These are phyloP conservation scores for Erysimum pusillum DNA, from an alignment of 441 rosid species.

Conservation along the genomic window DNA sequence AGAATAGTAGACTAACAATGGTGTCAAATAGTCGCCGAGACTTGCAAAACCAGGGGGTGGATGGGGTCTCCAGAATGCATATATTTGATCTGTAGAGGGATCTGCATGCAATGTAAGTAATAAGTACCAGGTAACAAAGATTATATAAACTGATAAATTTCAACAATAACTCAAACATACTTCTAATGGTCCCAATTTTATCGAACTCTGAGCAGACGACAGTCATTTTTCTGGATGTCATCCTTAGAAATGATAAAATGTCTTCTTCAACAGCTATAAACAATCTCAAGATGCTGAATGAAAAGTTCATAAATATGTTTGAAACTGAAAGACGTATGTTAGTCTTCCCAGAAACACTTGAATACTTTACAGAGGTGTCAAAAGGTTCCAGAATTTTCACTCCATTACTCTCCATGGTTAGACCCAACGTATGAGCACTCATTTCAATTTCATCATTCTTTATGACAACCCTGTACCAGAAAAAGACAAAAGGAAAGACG, in stretches of 20 bases:
- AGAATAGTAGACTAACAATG: constrained; percentile 66
- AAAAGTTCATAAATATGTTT: constrained; percentile 93
- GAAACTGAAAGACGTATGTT: constrained; percentile 77
- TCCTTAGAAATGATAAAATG: constrained; percentile 88
- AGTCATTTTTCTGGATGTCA: constrained; percentile 87
- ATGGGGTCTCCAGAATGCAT: constrained; percentile 92
- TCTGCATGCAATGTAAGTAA: constrained; percentile 58
- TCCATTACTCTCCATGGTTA: constrained; percentile 97
- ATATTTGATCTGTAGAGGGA: constrained; percentile 66
- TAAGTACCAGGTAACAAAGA: constrained; percentile 44
- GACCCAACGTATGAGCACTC: constrained; percentile 85
- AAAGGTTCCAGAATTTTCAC: constrained; percentile 96
- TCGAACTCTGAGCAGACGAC: constrained; percentile 89
- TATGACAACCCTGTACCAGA: constrained; percentile 68
- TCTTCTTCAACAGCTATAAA: constrained; percentile 97
- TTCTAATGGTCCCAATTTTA: constrained; percentile 83
- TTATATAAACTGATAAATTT: constrained; percentile 25
- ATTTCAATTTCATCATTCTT: constrained; percentile 82
- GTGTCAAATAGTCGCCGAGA: constrained; percentile 95
- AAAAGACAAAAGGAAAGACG: constrained; percentile 32
- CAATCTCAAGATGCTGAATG: constrained; percentile 92
- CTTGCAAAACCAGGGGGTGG: constrained; percentile 98
- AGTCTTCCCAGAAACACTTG: constrained; percentile 94
- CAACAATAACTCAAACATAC: constrained; percentile 54
- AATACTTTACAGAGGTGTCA: constrained; percentile 77